Percentiles rank a stretch among this genome's conserved stretches.
Conservation (phyloP, 2,329 filamentous ascomycete species). For the Seiridium cupressi region DNA sequence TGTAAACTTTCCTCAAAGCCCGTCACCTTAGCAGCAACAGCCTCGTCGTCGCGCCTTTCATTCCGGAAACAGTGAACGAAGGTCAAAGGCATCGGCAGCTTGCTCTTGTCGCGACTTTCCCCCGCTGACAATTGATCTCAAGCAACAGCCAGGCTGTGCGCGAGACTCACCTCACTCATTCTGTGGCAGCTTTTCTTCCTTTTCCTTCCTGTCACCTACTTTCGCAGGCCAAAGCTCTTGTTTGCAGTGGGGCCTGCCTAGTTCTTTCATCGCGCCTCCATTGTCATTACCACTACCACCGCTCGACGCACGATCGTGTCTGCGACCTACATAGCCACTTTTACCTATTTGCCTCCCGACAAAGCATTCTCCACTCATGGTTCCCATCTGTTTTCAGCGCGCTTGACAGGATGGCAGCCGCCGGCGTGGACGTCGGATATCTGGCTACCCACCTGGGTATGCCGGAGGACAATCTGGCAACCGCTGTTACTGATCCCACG, state of each 20-base stretch:
- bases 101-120: not conserved
- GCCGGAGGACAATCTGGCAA: constrained; percentile 61
- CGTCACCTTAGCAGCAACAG: constrained; percentile 1
- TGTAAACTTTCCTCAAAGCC: too few relatives aligned
- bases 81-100: not conserved
- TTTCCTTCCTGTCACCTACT: not conserved
- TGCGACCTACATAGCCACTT: not conserved
- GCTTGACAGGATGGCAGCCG: constrained; percentile 54
- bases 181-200: not conserved
- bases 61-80: constrained; percentile 26
- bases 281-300: too few relatives aligned
- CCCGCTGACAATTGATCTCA: too few relatives aligned
- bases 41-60: constrained; percentile 20
- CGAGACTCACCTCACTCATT: not conserved
- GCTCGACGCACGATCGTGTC: too few relatives aligned
- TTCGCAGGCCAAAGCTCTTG: not conserved
- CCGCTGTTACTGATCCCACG: constrained; percentile 67
- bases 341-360: not conserved
- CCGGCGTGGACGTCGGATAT: constrained; percentile 67
- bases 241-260: too few relatives aligned
- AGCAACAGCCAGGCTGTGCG: too few relatives aligned
- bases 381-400: constrained; percentile 14
- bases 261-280: too few relatives aligned
- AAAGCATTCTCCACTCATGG: constrained; percentile 16
- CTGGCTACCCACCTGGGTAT: constrained; percentile 70